Percentiles rank a stretch among this genome's conserved stretches.
phyloP scores from a whole-genome alignment of 768 basidiomycete genomes.

The Tricholoma sp. region DNA sequence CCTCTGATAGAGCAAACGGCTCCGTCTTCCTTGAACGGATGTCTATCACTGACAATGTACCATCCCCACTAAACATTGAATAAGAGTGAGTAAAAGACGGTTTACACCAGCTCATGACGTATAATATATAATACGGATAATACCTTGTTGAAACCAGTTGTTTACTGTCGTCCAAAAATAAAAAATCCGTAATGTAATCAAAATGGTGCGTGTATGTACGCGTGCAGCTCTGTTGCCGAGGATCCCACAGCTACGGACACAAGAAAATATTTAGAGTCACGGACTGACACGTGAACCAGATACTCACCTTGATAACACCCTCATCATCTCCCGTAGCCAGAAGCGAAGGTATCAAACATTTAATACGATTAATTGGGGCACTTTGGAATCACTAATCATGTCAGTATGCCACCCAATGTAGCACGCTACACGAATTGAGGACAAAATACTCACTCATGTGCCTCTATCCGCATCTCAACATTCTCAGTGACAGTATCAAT shows the following conservation, averaged over 20 bases:
- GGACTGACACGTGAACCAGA: neutral
- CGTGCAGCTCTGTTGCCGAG: conserved; percentile 58
- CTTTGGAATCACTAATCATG: conserved; percentile 38
- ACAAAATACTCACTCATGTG: conserved; percentile 59
- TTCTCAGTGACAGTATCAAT: conserved; percentile 62
- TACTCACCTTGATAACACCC: conserved; percentile 80
- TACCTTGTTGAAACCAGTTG: conserved; percentile 88
- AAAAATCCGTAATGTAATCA: conserved; percentile 91
- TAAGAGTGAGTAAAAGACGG: no score
- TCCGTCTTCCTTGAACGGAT: conserved; percentile 75
- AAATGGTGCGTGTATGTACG: conserved; percentile 81
- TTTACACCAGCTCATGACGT: neutral
- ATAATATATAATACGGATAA: conserved; percentile 7
- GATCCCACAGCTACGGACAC: conserved; percentile 80
- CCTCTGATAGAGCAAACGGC: conserved; percentile 83
- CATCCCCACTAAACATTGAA: conserved; percentile 66
- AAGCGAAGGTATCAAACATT: conserved; percentile 61
- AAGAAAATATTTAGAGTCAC: neutral
- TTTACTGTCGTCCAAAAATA: conserved; percentile 79
- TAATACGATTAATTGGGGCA: conserved; percentile 82
- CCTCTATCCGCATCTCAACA: conserved; percentile 41
- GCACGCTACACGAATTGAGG: conserved; percentile 1
- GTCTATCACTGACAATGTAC: conserved; percentile 89
- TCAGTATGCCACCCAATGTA: conserved; percentile 17
- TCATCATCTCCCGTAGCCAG: conserved; percentile 91